Conservation (phyloP, 23 red algal genomes). For the Pyropia yezoensis region DNA sequence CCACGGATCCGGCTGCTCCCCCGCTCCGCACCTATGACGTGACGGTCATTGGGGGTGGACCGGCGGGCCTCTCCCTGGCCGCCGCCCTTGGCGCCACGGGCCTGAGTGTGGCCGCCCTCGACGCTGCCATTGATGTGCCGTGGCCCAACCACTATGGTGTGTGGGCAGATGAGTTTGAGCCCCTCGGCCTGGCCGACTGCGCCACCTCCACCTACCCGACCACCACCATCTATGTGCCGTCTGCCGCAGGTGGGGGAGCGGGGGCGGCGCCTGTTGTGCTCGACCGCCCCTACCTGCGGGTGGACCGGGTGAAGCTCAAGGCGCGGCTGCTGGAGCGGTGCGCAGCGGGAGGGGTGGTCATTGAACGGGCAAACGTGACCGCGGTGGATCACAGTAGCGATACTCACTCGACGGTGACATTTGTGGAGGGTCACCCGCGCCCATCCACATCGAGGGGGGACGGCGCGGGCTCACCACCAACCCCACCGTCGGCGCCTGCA, state of each 20-base stretch:
- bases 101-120: conserved; percentile 7
- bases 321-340: conserved; percentile 23
- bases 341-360: conserved; percentile 11
- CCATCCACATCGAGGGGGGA: too few species aligned
- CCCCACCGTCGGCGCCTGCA: too few species aligned
- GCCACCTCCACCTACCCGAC: conserved; percentile 20
- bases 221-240: conserved; percentile 28
- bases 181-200: conserved; percentile 40
- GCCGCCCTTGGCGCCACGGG: conserved; percentile 15
- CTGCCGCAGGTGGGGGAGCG: not conserved
- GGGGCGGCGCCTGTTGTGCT: conserved; percentile 3
- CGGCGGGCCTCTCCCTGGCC: conserved; percentile 71
- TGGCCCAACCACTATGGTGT: conserved; percentile 48
- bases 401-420: conserved; percentile 6
- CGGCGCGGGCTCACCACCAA: too few species aligned
- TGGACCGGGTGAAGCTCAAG: conserved; percentile 60
- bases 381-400: conserved; percentile 1
- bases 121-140: not conserved
- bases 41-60: conserved; percentile 52
- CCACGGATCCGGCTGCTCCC: too few species aligned
- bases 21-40: conserved; percentile 29
- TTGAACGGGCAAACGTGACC: not conserved
- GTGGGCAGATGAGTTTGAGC: conserved; percentile 61
- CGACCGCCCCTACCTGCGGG: conserved; percentile 36
- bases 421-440: not conserved